Evolutionary conservation across 306 rosid genomes (phyloP).

Genomic region (Prunus armeniaca): DNA sequence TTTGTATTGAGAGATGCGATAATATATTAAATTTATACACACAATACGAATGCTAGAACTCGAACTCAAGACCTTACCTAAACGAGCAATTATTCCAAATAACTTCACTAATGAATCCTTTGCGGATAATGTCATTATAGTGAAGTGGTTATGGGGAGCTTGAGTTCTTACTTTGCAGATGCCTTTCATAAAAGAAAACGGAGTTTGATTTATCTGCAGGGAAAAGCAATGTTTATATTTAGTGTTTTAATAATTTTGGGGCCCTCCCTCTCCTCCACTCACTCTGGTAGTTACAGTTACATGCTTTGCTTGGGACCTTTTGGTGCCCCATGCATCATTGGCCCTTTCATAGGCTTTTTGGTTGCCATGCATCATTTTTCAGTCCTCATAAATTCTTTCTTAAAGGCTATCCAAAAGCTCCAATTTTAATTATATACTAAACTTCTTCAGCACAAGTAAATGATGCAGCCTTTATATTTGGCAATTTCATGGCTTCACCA

Average conservation of each 20-base stretch:
- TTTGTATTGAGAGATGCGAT: no score
- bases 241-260: conserved; percentile 34
- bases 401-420: conserved; percentile 33
- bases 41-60: no score
- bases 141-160: conserved; percentile 9
- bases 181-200: neutral
- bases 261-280: conserved; percentile 33
- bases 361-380: neutral
- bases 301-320: conserved; percentile 16
- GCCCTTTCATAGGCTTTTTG: neutral
- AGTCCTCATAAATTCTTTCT: conserved; percentile 9
- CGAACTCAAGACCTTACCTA: no score
- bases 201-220: conserved; percentile 2
- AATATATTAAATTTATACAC: no score
- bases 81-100: no score
- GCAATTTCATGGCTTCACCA: neutral
- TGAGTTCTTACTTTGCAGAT: conserved; percentile 9
- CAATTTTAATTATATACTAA: neutral
- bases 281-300: conserved; percentile 33
- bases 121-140: neutral
- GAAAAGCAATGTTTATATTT: neutral
- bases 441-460: neutral
- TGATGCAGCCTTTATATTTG: neutral
- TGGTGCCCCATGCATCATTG: conserved; percentile 26
- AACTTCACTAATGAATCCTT: no score